phyloP scores from a whole-genome alignment of 1,284 basidiomycete genomes.

The Microbotryum scabiosae region DNA sequence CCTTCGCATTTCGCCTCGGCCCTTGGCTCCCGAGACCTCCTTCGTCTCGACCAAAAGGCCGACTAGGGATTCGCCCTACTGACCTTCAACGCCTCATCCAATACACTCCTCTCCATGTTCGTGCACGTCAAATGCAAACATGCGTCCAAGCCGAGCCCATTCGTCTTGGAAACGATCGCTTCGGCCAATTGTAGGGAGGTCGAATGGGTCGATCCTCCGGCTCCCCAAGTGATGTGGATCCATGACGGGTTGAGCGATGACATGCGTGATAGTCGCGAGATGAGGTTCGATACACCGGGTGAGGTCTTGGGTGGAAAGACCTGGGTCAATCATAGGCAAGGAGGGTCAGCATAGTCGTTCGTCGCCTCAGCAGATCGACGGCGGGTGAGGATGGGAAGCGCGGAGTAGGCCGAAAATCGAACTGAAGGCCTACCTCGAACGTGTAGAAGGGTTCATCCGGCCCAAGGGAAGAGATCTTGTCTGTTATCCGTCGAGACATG shows the following conservation, averaged over 20 bases:
- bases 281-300: conserved; percentile 83
- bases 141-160: conserved; percentile 30
- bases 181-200: conserved; percentile 67
- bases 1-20: no score
- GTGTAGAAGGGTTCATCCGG: conserved; percentile 30
- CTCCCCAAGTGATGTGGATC: conserved; percentile 33
- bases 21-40: no score
- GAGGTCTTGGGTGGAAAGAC: conserved; percentile 34
- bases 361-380: background rate
- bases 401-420: background rate
- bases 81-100: conserved; percentile 30
- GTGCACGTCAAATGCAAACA: conserved; percentile 32
- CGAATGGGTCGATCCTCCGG: conserved; percentile 65
- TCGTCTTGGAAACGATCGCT: conserved; percentile 9
- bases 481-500: conserved; percentile 10
- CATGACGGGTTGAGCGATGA: conserved; percentile 32
- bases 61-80: background rate
- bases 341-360: background rate
- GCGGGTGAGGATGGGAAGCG: background rate
- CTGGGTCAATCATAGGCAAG: background rate
- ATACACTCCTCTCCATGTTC: conserved; percentile 29
- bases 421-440: conserved; percentile 25
- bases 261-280: conserved; percentile 98
- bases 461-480: conserved; percentile 15
- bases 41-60: background rate